These are phyloP conservation scores for Bipolaris bicolor DNA, from an alignment of 2,329 filamentous ascomycete species.

Conservation along the genomic window DNA sequence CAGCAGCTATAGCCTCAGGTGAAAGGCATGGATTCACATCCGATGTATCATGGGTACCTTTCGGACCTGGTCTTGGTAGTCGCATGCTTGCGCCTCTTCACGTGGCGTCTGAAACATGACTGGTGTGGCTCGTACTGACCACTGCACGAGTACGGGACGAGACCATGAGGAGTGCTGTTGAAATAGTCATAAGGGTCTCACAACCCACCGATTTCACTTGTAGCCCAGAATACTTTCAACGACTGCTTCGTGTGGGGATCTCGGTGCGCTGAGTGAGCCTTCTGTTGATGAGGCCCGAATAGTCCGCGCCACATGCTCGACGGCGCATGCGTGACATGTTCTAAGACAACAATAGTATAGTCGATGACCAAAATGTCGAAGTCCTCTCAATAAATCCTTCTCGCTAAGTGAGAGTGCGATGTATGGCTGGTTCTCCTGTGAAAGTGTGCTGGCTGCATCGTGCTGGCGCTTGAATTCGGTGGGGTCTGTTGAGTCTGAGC, in stretches of 20 bases:
- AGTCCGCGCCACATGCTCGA: constrained; percentile 5
- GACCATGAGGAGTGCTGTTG: not conserved
- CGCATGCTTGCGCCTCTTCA: constrained; percentile 12
- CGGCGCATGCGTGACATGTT: constrained; percentile 9
- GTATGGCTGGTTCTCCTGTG: not conserved
- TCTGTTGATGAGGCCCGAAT: not conserved
- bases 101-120: constrained; percentile 9
- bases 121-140: constrained; percentile 1
- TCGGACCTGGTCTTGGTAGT: constrained; percentile 1
- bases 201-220: not conserved
- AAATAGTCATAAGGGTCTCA: constrained; percentile 2
- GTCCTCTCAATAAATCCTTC: not conserved
- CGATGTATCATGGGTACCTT: constrained; percentile 15
- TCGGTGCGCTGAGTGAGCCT: constrained; percentile 1
- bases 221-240: not conserved
- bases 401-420: not conserved
- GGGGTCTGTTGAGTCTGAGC: not conserved
- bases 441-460: not conserved
- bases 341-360: constrained; percentile 4
- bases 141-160: not conserved
- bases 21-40: constrained; percentile 12
- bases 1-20: constrained; percentile 11
- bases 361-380: not conserved
- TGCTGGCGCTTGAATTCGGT: not conserved
- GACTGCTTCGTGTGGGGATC: not conserved